Base-by-base conservation (phyloP, 805 yeast species). In the Lipomyces kockii region DNA sequence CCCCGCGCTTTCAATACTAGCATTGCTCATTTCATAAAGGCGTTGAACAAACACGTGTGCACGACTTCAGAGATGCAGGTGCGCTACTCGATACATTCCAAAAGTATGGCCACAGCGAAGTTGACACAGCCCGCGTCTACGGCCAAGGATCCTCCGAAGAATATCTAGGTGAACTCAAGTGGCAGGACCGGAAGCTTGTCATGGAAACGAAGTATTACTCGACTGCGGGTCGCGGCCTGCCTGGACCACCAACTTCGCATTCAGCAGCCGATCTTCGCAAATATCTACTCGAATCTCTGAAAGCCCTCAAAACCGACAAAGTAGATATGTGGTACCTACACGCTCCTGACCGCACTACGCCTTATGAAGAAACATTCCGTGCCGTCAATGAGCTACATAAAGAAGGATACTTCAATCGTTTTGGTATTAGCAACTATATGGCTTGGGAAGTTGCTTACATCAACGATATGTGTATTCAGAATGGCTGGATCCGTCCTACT, bases 341-440 rank as follows among this genome's bases (percentile, higher is more conserved):
- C 29, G 70, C 70, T 4, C 70, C 77, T n/a, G 77, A 75, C 62
- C 70, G 71, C 0, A 62, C 63, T 2, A 70, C 72, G 0, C 71
- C 74, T 0, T 63, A 73, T 37, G 75, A 73, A 54, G 73, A 70
- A 54, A 65, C 76, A 2, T 63, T 72, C 17, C 69, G 67, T 46
- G 68, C 74, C 22, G 67, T 75, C 12, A 62, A 71, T 46, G 72
- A 67, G 35, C 67, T 75, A 35, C 69, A 73, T 65, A 63, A 71
- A 64, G 65, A 69, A 43, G 76, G 76, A 1, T 73, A 71, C 61
- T 75, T 75, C 67, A 66, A 67, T 55, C 56, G 60, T n/a, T 72
- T 74, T 49, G 77, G 77, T 14, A 39, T 74, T 4, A 73, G 75
- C 27, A 74, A 75, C 67, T 75, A 64, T 54, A 27, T 70, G 1